Percentiles rank a stretch among this genome's conserved stretches.
Evolutionary conservation across 352 stramenopile genomes (phyloP).

Genomic region (Phytophthora tubulina): DNA sequence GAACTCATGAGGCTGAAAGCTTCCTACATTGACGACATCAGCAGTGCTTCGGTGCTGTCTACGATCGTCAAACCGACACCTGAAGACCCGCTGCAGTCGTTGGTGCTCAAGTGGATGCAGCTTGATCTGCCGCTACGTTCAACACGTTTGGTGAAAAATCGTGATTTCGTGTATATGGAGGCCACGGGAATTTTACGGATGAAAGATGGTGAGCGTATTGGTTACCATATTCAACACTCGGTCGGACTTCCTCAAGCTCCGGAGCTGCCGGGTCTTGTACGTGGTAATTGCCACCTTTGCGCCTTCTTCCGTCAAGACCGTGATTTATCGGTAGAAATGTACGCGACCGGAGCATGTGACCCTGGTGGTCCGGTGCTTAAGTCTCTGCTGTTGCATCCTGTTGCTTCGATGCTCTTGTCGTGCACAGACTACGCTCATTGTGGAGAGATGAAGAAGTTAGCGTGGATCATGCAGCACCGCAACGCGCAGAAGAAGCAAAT

Average conservation of each 20-base stretch:
- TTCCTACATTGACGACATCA: slow-evolving; percentile 49
- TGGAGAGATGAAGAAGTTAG: slow-evolving; percentile 51
- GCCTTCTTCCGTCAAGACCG: slow-evolving; percentile 45
- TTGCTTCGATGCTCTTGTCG: slow-evolving; percentile 36
- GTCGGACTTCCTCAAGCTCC: slow-evolving; percentile 34
- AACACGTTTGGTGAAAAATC: slow-evolving; percentile 53
- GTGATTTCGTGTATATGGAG: slow-evolving; percentile 52
- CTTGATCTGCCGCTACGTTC: slow-evolving; percentile 45
- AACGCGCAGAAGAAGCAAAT: slow-evolving; percentile 41
- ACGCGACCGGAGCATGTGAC: slow-evolving; percentile 39
- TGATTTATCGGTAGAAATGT: slow-evolving; percentile 39
- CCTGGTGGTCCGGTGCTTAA: slow-evolving; percentile 34
- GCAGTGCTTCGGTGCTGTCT: slow-evolving; percentile 35
- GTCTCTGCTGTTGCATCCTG: slow-evolving; percentile 31
- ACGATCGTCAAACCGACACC: slow-evolving; percentile 37
- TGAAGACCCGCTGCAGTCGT: slow-evolving; percentile 43
- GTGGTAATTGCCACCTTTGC: slow-evolving; percentile 41
- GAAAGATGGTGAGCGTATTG: slow-evolving; percentile 39
- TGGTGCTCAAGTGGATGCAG: slow-evolving; percentile 51
- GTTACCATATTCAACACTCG: slow-evolving; percentile 42
- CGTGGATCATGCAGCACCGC: slow-evolving; percentile 47
- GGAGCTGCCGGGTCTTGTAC: slow-evolving; percentile 30
- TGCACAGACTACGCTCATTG: slow-evolving; percentile 42
- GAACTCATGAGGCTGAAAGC: slow-evolving; percentile 49
- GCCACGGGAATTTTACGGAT: slow-evolving; percentile 38